Evolutionary conservation across 2,329 filamentous ascomycete genomes (phyloP).

Genomic region (Alternaria dauci): DNA sequence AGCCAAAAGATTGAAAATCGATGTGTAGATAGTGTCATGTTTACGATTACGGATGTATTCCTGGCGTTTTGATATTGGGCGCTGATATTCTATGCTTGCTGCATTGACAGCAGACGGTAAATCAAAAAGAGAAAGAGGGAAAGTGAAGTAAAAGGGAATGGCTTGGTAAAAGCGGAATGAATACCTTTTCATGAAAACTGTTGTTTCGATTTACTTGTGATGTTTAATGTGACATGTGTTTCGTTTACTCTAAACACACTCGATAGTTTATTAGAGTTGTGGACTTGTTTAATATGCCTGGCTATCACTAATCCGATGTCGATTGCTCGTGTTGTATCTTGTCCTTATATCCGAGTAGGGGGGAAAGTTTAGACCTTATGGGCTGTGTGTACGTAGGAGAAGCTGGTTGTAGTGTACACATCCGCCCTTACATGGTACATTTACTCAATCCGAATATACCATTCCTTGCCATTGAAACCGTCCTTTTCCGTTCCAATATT

Average conservation of each 20-base stretch:
- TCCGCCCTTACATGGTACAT: too few relatives aligned
- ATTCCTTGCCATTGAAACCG: background rate
- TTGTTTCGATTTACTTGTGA: too few relatives aligned
- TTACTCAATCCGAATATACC: background rate
- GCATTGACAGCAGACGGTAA: constrained; percentile 7
- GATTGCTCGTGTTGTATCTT: too few relatives aligned
- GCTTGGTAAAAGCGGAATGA: constrained; percentile 22
- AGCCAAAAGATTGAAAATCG: constrained; percentile 5
- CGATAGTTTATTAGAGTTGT: too few relatives aligned
- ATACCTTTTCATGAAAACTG: constrained; percentile 19
- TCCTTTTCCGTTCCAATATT: background rate
- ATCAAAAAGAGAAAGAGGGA: constrained; percentile 2
- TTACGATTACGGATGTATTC: constrained; percentile 22
- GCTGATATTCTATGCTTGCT: background rate
- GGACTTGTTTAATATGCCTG: too few relatives aligned
- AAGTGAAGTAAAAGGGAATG: constrained; percentile 13
- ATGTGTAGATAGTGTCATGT: constrained; percentile 39
- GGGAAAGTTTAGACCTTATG: too few relatives aligned
- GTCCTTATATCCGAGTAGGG: too few relatives aligned
- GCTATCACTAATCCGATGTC: too few relatives aligned
- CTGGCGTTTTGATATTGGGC: constrained; percentile 23
- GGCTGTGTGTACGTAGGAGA: too few relatives aligned
- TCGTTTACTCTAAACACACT: too few relatives aligned
- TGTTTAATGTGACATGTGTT: too few relatives aligned
- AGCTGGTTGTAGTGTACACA: too few relatives aligned